These are phyloP conservation scores for Nepenthes gracilis DNA, from an alignment of 148 eudicot species.

Conservation along the genomic window DNA sequence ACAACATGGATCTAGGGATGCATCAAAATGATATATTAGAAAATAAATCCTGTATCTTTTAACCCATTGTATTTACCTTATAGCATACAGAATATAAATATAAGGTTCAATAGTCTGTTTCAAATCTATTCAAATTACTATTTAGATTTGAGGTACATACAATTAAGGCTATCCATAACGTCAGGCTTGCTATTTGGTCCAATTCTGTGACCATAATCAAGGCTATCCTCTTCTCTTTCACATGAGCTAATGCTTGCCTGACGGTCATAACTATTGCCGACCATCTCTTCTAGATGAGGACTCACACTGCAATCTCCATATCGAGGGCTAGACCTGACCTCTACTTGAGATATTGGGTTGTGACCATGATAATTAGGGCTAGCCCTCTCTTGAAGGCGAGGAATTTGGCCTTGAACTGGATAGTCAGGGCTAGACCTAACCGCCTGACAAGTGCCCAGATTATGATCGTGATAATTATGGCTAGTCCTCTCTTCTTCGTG, in stretches of 20 bases:
- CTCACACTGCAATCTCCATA: neutral
- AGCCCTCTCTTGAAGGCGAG: neutral
- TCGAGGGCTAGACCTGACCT: neutral
- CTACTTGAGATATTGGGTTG: neutral
- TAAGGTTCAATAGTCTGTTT: too few species aligned
- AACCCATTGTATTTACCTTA: too few species aligned
- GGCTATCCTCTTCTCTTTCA: neutral
- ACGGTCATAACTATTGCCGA: neutral
- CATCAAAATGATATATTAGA: too few species aligned
- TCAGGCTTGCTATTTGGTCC: neutral
- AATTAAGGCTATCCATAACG: neutral
- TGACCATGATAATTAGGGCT: neutral
- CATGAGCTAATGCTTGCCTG: neutral
- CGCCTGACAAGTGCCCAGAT: neutral
- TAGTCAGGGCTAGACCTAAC: neutral
- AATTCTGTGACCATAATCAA: neutral
- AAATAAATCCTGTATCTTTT: too few species aligned
- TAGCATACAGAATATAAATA: too few species aligned
- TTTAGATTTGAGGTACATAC: too few species aligned
- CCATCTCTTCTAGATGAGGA: neutral
- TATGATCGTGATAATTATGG: neutral
- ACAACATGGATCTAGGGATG: too few species aligned
- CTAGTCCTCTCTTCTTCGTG: neutral
- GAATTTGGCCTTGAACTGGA: neutral
- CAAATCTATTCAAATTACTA: too few species aligned